Evolutionary conservation across 306 rosid species (phyloP).

Genomic region (Gillenia trifoliata): DNA sequence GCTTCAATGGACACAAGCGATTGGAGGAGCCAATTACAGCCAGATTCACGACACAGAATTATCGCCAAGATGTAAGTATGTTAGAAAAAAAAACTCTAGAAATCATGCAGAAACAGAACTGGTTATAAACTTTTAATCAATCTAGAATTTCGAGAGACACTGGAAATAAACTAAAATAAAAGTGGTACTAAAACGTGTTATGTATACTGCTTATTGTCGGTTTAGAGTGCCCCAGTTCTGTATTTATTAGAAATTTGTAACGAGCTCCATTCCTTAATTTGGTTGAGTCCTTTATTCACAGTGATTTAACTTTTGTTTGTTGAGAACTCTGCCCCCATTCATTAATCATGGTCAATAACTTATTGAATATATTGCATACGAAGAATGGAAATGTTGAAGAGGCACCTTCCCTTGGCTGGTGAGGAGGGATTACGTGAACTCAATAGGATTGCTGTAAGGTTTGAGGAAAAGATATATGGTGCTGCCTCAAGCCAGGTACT

Average conservation of each 20-base stretch:
- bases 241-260: too few relatives aligned
- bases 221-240: too few relatives aligned
- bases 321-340: neutral
- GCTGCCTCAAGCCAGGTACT: slow-evolving; percentile 65
- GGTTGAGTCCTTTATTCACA: too few relatives aligned
- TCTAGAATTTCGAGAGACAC: too few relatives aligned
- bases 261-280: too few relatives aligned
- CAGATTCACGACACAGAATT: slow-evolving; percentile 3
- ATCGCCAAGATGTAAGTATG: slow-evolving; percentile 47
- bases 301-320: too few relatives aligned
- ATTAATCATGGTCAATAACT: neutral
- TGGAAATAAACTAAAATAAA: too few relatives aligned
- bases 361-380: neutral
- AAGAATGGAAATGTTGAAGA: slow-evolving; percentile 65
- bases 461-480: slow-evolving; percentile 63
- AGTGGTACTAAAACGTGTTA: too few relatives aligned
- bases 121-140: too few relatives aligned
- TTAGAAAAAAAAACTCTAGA: too few relatives aligned
- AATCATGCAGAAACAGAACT: too few relatives aligned
- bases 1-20: slow-evolving; percentile 26
- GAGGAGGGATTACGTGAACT: slow-evolving; percentile 54
- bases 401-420: slow-evolving; percentile 52
- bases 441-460: slow-evolving; percentile 52
- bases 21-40: slow-evolving; percentile 45
- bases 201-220: too few relatives aligned